Percentiles rank a stretch among this genome's conserved stretches.
These are phyloP conservation scores for Saccharomycopsis oosterbeekiorum DNA, from an alignment of 805 yeast species.

Conservation along the genomic window DNA sequence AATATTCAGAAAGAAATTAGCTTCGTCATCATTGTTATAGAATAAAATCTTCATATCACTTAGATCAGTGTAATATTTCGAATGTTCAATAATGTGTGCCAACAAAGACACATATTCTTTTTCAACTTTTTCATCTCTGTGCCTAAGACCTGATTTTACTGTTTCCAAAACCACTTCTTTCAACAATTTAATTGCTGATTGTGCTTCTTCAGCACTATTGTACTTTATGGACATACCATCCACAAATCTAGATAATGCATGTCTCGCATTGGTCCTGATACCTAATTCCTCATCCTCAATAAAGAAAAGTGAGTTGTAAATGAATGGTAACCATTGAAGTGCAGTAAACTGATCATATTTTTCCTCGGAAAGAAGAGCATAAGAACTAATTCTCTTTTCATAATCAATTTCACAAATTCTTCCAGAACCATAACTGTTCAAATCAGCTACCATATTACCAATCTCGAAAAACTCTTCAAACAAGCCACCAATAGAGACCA, in stretches of 20 bases:
- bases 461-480: constrained; percentile 36
- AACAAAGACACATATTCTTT: constrained; percentile 62
- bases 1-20: constrained; percentile 68
- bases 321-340: constrained; percentile 69
- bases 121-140: constrained; percentile 39
- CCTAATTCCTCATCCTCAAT: constrained; percentile 76
- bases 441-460: constrained; percentile 44
- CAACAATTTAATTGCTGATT: constrained; percentile 32
- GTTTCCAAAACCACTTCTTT: constrained; percentile 52
- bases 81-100: constrained; percentile 46
- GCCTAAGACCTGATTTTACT: constrained; percentile 57
- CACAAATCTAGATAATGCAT: constrained; percentile 50
- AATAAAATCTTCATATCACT: constrained; percentile 58
- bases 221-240: constrained; percentile 39
- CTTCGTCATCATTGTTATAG: constrained; percentile 66
- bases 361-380: constrained; percentile 35
- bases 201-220: constrained; percentile 22
- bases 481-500: constrained; percentile 46
- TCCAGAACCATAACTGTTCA: constrained; percentile 58
- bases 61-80: constrained; percentile 38
- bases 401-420: constrained; percentile 72
- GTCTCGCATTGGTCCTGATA: constrained; percentile 67
- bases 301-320: constrained; percentile 58
- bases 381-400: constrained; percentile 57
- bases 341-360: constrained; percentile 35